Base-by-base conservation (phyloP, 371 early-diverging fungal species). In the Dinochytrium kinnereticum region DNA sequence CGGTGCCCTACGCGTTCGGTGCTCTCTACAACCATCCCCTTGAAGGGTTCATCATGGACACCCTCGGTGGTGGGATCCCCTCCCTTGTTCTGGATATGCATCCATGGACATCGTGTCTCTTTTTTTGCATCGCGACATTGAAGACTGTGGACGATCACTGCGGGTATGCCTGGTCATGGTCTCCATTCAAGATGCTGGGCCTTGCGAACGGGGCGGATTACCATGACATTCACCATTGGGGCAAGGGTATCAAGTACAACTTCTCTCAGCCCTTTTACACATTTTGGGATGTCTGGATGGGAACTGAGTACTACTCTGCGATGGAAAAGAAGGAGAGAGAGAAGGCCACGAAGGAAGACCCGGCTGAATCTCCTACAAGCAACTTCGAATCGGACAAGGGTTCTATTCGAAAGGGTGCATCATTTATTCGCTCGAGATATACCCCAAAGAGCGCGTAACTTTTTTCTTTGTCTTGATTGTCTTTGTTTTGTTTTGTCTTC, bases 71-170 rank as follows among this genome's bases (percentile, higher is more conserved):
- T 19, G 85, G 85, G 0, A 51, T 93, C 28, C 86, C 92, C 1
- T 83, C 86, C 67, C 81, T 89, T 61, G 17, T 92, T 59, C 84
- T 88, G 33, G 85, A 91, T 71, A 87, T 93, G 90, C 86, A 91
- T 53, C 89, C 91, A 37, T 81, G 85, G 73, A 87, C 91, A 51
- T 84, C 86, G 17, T 85, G 89, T 59, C 50, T 87, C 33, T 91
- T 93, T 76, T 93, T 89, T 80, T 84, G 87, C 19, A 86, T 93
- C 77, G 89, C 92, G 0, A 91, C 92, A 40, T 74, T 93, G 59
- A 93, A 93, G 80, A 93, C 93, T 81, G 90, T 92, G 0, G 92
- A 92, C 68, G 93, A 93, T 73, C 93, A 93, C 82, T 91, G 92
- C 76, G 93, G 93, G 31, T 93, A 92, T 79, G 84, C 86, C n/a